Evolutionary conservation across 2,329 filamentous ascomycete species (phyloP), one percentile per base, ranked within the genome.

Genomic region (Eurotiales sp.): DNA sequence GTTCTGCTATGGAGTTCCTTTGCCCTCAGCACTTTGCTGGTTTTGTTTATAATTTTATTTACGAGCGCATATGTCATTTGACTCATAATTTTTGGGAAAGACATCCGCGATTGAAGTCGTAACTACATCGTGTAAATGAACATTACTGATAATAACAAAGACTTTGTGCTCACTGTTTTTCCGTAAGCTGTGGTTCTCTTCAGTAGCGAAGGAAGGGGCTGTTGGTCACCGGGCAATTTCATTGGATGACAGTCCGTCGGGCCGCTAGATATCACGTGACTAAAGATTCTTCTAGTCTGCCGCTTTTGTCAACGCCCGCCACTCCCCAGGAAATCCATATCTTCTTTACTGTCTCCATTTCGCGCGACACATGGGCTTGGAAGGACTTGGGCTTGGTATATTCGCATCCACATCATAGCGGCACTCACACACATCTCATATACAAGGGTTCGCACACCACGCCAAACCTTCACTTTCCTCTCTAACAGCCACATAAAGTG

Each of bases 401-500:
- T 11, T 21, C 8, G 15, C 15, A 37, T 37, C 8, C 6, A 34
- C 29, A 4, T 12, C 25, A 22, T n/a, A 19, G 11, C 21, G 34
- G 29, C 19, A 19, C 27, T 30, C 41, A 29, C 41, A 23, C 25
- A 34, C 17, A 34, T 40, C 27, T 34, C 47, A 50, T 45, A 49
- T 23, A 36, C 39, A 62, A 62, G 61, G 60, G 60, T 62, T 62
- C 57, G 61, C 58, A 56, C 51, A 56, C 47, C 56, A 58, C 52
- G 52, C 53, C 56, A 54, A 53, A 55, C 55, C 59, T 52, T 47
- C 51, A 42, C 53, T 53, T 50, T 49, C 58, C 37, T 55, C 50
- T 64, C 60, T 61, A 61, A 60, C 61, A 56, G 34, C 11, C 41
- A 27, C 51, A 57, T n/a, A 59, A 70, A 72, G 68, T 72, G 69